Conservation (phyloP, 2,329 filamentous ascomycete species). For the Fusarium nodosum region DNA sequence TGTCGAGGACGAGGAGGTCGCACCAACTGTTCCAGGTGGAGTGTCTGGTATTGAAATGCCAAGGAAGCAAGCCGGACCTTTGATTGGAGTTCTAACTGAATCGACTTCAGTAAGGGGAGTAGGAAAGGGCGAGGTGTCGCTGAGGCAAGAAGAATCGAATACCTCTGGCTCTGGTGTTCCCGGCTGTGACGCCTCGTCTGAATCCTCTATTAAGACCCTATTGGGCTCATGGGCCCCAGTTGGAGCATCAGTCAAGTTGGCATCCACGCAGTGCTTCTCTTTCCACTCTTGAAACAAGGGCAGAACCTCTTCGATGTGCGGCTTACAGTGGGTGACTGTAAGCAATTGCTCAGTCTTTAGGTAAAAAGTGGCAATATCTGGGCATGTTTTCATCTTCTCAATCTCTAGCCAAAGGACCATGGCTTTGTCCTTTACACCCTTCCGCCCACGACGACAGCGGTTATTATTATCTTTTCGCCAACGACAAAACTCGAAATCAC, state of each 20-base stretch:
- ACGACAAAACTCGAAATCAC: neutral
- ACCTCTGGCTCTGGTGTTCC: conserved; percentile 16
- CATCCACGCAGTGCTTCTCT: neutral
- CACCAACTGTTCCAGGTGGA: neutral
- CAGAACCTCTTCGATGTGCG: accelerated
- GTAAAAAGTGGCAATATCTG: neutral
- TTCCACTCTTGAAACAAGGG: conserved; percentile 12
- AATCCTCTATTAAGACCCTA: neutral
- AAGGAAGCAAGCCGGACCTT: conserved; percentile 7
- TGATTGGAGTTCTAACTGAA: neutral
- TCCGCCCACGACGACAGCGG: neutral
- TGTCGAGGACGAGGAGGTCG: neutral
- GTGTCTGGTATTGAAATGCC: conserved; percentile 1
- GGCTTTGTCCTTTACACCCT: neutral
- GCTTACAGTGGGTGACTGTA: neutral
- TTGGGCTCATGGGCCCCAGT: neutral
- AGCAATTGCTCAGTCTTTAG: neutral
- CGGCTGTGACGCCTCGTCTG: conserved; percentile 5
- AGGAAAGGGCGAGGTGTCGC: conserved; percentile 17
- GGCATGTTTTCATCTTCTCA: neutral
- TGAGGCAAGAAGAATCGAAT: conserved; percentile 14
- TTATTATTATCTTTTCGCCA: neutral
- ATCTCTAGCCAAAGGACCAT: neutral
- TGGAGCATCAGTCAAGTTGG: neutral
- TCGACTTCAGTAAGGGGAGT: conserved; percentile 10